Base-by-base conservation (phyloP, 495 filamentous ascomycete genomes). In the Aspergillus hancockii region DNA sequence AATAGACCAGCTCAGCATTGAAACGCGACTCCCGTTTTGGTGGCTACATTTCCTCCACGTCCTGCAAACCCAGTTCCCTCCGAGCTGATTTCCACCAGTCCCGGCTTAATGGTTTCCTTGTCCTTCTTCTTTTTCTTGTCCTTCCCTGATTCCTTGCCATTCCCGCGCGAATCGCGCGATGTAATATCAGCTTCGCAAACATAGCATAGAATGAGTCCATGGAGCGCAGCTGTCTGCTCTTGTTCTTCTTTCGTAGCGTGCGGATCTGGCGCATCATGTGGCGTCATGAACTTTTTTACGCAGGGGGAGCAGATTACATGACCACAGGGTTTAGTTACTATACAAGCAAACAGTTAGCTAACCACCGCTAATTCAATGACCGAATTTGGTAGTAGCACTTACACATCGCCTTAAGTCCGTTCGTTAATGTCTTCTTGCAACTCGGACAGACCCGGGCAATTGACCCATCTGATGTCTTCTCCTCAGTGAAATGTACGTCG, bases 1-100 rank as follows among this genome's bases (percentile, higher is more conserved):
- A 7, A 28, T 28, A 28, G 25, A 23, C 19, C 19, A 23, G 18
- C 19, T 79, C 64, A 96, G 69, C 90, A 94, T 67, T 94, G 90
- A 74, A 97, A 98, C 0, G 88, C 89, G 8, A 95, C 86, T 0
- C 89, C 89, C 25, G 77, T 73, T 73, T 87, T 95, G 73, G 89
- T 89, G 19, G 91, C 92, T 64, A 88, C 83, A 67, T 89, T 96
- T 32, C 84, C 83, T 6, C 94, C 94, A 16, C 90, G 87, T 1
- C 89, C 88, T 3, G 94, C 92, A 76, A 95, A 98, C 1, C 94
- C 94, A 0, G 94, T 98, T 0, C 94, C 94, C 62, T 97, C 93
- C 28, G 88, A 88, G 60, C 84, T 87, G 47, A 98, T 83, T 70
- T 91, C 87, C 10, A 98, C 91, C 30, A 97, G 60, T 2, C 94